Percentiles rank a stretch among this genome's conserved stretches.
phyloP scores from a whole-genome alignment of 768 basidiomycete species.

The Agrocybe pediades region DNA sequence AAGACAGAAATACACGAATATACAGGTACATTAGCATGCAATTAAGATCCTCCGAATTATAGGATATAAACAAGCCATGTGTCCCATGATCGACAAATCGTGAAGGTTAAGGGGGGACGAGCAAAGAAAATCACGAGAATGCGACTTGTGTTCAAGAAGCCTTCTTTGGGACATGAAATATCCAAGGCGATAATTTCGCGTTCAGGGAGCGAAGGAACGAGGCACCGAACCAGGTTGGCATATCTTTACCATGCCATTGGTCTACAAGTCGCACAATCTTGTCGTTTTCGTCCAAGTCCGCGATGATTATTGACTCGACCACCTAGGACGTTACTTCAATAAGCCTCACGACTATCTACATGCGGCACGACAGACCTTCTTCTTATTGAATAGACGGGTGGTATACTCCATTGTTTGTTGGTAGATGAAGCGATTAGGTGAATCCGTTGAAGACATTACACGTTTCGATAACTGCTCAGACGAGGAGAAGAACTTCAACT shows the following conservation, averaged over 20 bases:
- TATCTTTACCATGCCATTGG: conserved; percentile 59
- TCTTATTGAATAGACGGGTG: conserved; percentile 47
- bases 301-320: conserved; percentile 59
- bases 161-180: conserved; percentile 50
- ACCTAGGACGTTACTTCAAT: conserved; percentile 32
- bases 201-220: conserved; percentile 48
- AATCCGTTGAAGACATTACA: conserved; percentile 58
- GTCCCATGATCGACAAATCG: neutral
- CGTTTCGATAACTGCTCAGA: conserved; percentile 53
- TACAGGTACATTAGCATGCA: no score
- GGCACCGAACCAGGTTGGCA: conserved; percentile 50
- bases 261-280: conserved; percentile 61
- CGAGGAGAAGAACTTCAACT: conserved; percentile 58
- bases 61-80: conserved; percentile 1
- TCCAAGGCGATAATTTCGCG: conserved; percentile 54
- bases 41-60: no score
- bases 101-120: neutral
- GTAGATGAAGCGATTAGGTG: conserved; percentile 63
- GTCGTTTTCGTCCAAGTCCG: conserved; percentile 67
- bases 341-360: neutral
- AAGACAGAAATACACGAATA: no score
- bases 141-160: neutral
- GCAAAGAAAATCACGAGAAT: neutral
- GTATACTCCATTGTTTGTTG: conserved; percentile 65
- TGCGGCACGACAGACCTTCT: conserved; percentile 41